Evolutionary conservation across 2,329 filamentous ascomycete species (phyloP).

Genomic region (Trichoderma atroviride): DNA sequence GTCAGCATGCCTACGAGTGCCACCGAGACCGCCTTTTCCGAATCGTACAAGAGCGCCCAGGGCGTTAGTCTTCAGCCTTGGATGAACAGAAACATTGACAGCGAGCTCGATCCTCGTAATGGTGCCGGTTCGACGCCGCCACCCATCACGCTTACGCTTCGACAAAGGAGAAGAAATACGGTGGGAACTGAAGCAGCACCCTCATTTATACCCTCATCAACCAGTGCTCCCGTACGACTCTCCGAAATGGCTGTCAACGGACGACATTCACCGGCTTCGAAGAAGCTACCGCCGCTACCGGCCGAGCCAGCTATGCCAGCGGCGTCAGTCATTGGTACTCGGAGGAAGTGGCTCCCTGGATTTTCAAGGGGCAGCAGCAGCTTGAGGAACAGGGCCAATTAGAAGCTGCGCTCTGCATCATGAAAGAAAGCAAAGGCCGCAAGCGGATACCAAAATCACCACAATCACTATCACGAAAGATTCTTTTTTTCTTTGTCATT

Average conservation of each 20-base stretch:
- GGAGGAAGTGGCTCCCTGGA: conserved; percentile 43
- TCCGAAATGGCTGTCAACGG: conserved; percentile 9
- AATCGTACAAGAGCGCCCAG: conserved; percentile 29
- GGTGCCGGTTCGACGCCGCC: conserved; percentile 55
- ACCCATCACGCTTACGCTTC: conserved; percentile 55
- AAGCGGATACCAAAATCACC: not conserved
- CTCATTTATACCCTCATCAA: conserved; percentile 28
- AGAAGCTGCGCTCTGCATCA: conserved; percentile 26
- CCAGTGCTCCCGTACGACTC: conserved; percentile 25
- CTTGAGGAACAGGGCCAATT: conserved; percentile 34
- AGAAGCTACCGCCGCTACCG: conserved; percentile 2
- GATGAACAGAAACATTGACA: conserved; percentile 40
- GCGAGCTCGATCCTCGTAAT: conserved; percentile 48
- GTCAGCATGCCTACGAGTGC: conserved; percentile 20
- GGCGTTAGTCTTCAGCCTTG: conserved; percentile 42
- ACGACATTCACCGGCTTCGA: conserved; percentile 4
- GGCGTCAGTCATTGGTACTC: conserved; percentile 34
- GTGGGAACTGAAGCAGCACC: conserved; percentile 30
- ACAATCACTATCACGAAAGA: not conserved
- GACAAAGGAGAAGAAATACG: conserved; percentile 37
- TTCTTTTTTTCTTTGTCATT: conserved; percentile 12
- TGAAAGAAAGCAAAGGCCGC: not conserved
- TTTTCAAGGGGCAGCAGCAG: conserved; percentile 36
- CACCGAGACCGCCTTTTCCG: conserved; percentile 27
- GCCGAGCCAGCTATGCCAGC: conserved; percentile 9